These are phyloP conservation scores for Tricholoma hemisulphureum DNA, from an alignment of 768 basidiomycete genomes.

Conservation along the genomic window DNA sequence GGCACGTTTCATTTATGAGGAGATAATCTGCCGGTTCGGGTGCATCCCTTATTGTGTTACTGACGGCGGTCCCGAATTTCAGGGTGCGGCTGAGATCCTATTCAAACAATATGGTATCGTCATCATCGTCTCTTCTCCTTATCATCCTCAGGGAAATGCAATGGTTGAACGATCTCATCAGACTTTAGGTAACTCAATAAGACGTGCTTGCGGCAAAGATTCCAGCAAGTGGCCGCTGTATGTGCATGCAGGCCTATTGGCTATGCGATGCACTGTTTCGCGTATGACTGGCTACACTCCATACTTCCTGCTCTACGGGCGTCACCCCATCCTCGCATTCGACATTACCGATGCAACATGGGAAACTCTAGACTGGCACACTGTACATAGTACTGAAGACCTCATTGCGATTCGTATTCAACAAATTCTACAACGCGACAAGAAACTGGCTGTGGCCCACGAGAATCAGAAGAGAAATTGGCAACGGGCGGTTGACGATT, in stretches of 20 bases:
- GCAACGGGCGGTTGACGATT: conserved; percentile 21
- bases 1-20: conserved; percentile 20
- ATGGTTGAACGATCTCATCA: conserved; percentile 29
- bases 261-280: conserved; percentile 23
- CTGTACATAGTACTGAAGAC: conserved; percentile 19
- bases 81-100: conserved; percentile 21
- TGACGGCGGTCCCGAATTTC: conserved; percentile 29
- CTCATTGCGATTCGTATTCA: conserved; percentile 20
- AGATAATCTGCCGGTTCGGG: conserved; percentile 17
- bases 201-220: conserved; percentile 20
- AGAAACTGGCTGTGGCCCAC: conserved; percentile 10
- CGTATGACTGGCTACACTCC: conserved; percentile 31
- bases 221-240: conserved; percentile 32
- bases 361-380: conserved; percentile 26
- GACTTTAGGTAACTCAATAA: conserved; percentile 20
- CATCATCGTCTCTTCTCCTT: conserved; percentile 28
- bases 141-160: conserved; percentile 34
- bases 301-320: conserved; percentile 30
- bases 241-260: conserved; percentile 22
- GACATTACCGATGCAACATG: conserved; percentile 29
- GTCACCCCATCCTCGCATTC: too few relatives aligned
- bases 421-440: conserved; percentile 21
- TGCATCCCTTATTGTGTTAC: conserved; percentile 4
- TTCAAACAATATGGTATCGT: conserved; percentile 22
- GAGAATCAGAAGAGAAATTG: conserved; percentile 13